A percentile compares a stretch with the other conserved stretches of the same genome.
These are phyloP conservation scores for Hypholoma fasciculare DNA, from an alignment of 768 basidiomycete genomes.

Conservation along the genomic window DNA sequence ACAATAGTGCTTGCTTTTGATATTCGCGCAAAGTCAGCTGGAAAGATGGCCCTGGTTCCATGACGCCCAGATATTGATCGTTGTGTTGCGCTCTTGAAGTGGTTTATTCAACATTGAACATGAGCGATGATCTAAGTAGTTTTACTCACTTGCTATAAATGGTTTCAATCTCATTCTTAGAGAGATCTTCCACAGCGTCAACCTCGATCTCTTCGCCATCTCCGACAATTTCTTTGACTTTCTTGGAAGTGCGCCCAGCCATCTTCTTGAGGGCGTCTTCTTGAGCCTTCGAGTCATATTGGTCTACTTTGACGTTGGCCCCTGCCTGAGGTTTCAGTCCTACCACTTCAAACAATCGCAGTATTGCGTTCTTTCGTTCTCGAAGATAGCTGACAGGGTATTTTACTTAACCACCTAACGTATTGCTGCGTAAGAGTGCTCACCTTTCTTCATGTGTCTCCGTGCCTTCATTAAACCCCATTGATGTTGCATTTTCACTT, in stretches of 20 bases:
- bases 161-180: conserved; percentile 74
- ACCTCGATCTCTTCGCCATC: conserved; percentile 84
- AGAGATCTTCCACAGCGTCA: conserved; percentile 80
- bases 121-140: neutral
- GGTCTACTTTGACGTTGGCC: conserved; percentile 31
- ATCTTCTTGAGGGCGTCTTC: conserved; percentile 43
- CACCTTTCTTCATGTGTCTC: conserved; percentile 80
- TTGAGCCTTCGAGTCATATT: conserved; percentile 32
- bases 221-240: conserved; percentile 68
- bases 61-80: conserved; percentile 73
- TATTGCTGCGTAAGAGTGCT: neutral
- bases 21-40: conserved; percentile 76
- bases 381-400: conserved; percentile 50
- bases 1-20: conserved; percentile 91
- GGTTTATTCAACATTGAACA: conserved; percentile 2
- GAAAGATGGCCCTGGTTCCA: conserved; percentile 82
- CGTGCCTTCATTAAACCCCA: conserved; percentile 70
- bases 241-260: conserved; percentile 38
- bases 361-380: conserved; percentile 75
- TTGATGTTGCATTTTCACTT: conserved; percentile 30
- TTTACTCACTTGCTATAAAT: conserved; percentile 78
- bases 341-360: conserved; percentile 71
- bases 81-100: conserved; percentile 74
- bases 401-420: neutral
- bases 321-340: conserved; percentile 65